Conservation (phyloP, 1,284 basidiomycete genomes). For the Kalmanozyma brasiliensis region DNA sequence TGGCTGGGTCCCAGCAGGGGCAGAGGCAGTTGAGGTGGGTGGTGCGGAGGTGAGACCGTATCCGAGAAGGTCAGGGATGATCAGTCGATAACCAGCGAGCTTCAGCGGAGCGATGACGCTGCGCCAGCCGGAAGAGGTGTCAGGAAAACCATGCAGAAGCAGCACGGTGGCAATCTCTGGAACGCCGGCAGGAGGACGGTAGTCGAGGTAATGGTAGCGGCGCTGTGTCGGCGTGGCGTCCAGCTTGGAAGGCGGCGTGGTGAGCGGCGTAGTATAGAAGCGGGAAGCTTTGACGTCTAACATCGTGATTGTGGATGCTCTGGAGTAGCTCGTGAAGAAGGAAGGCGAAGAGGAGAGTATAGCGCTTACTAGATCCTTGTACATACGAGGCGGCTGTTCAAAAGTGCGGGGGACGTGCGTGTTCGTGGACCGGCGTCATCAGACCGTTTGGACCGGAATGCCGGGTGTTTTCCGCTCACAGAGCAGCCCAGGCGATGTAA, state of each 20-base stretch:
- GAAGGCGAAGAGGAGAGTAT: background rate
- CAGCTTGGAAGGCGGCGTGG: constrained; percentile 44
- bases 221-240: constrained; percentile 44
- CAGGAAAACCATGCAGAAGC: constrained; percentile 60
- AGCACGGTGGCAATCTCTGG: constrained; percentile 47
- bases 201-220: constrained; percentile 58
- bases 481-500: too few relatives aligned
- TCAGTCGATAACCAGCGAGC: constrained; percentile 47
- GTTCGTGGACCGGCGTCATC: too few relatives aligned
- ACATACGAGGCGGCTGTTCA: too few relatives aligned
- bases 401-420: too few relatives aligned
- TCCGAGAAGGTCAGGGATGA: constrained; percentile 58
- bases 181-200: constrained; percentile 38
- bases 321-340: background rate
- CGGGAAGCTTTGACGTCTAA: constrained; percentile 41
- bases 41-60: constrained; percentile 51
- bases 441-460: too few relatives aligned
- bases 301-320: constrained; percentile 13
- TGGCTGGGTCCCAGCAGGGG: constrained; percentile 20
- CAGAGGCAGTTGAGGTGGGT: constrained; percentile 24
- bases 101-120: constrained; percentile 42
- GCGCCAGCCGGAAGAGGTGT: constrained; percentile 48
- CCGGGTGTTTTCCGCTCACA: too few relatives aligned
- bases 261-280: constrained; percentile 53
- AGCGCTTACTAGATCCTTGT: too few relatives aligned